phyloP scores from a whole-genome alignment of 805 yeast species.

The Monosporozyma solicola region DNA sequence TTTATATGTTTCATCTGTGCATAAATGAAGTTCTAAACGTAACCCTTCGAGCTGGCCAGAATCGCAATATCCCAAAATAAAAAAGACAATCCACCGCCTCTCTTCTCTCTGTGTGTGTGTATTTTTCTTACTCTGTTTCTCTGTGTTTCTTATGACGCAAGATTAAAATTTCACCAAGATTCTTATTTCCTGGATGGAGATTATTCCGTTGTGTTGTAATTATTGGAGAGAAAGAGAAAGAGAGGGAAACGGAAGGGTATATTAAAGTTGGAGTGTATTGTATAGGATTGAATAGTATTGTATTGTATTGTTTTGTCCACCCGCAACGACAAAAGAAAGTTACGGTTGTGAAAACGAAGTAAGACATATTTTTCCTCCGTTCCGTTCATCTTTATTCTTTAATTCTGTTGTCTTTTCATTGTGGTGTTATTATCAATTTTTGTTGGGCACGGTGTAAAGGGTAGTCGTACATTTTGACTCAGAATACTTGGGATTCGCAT shows the following conservation, averaged over 20 bases:
- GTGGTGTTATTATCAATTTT: too few relatives aligned
- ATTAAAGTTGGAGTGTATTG: too few relatives aligned
- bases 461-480: background rate
- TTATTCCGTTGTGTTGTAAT: background rate
- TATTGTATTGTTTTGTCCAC: background rate
- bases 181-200: background rate
- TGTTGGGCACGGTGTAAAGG: background rate
- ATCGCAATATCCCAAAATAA: too few relatives aligned
- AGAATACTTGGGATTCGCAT: background rate
- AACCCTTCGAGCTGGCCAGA: too few relatives aligned
- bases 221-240: background rate
- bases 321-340: background rate
- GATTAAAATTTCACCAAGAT: background rate
- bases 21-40: too few relatives aligned
- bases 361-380: background rate
- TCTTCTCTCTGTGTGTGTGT: too few relatives aligned
- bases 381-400: background rate
- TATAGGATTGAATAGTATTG: too few relatives aligned
- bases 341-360: background rate
- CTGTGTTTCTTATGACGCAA: background rate
- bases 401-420: too few relatives aligned
- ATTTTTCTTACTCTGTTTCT: background rate
- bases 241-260: too few relatives aligned
- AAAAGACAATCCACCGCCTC: too few relatives aligned
- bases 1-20: too few relatives aligned